Conservation (phyloP, 2,329 filamentous ascomycete species). For the Ophiostoma himal-ulmi region DNA sequence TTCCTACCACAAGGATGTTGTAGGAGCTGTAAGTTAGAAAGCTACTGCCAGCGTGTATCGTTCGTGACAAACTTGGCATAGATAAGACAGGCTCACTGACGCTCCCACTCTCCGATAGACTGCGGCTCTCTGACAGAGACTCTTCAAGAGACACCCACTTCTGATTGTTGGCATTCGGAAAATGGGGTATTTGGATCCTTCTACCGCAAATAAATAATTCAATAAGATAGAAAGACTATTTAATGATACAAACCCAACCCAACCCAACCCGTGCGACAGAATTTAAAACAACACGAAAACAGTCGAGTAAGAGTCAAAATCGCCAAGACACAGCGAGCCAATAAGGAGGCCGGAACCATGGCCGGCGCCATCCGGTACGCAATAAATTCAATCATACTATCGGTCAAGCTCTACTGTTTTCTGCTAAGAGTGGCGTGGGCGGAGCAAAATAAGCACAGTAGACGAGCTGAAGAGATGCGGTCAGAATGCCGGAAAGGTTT, state of each 20-base stretch:
- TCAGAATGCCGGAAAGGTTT: neutral
- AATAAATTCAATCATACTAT: neutral
- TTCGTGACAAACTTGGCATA: slow-evolving; percentile 7
- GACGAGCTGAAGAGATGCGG: neutral
- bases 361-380: neutral
- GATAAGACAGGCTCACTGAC: neutral
- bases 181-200: neutral
- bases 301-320: neutral
- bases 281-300: neutral
- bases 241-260: neutral
- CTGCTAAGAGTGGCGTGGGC: slow-evolving; percentile 10
- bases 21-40: neutral
- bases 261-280: neutral
- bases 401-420: neutral
- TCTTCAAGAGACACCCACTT: neutral
- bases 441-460: neutral
- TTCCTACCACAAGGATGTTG: neutral
- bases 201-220: neutral
- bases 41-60: neutral
- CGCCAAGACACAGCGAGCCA: slow-evolving; percentile 3
- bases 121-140: neutral
- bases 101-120: slow-evolving; percentile 6
- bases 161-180: neutral
- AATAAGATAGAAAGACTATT: neutral
- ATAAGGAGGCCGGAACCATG: neutral